These are phyloP conservation scores for Medicago arabica DNA, from an alignment of 306 rosid species.

Conservation along the genomic window DNA sequence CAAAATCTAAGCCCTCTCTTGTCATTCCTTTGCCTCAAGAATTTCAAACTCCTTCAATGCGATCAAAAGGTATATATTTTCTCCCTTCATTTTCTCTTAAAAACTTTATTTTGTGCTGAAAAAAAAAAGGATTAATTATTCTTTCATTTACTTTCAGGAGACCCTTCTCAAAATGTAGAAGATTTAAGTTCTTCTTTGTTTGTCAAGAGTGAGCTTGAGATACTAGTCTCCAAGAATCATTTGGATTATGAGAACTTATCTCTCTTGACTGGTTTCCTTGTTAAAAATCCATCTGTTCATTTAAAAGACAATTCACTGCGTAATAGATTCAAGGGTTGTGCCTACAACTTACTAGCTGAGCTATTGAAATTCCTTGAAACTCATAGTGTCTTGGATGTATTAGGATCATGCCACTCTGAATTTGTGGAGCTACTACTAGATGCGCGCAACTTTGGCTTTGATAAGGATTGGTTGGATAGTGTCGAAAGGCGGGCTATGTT, in stretches of 20 bases:
- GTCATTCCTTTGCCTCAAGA: no score
- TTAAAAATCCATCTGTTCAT: not conserved
- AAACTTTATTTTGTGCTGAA: not conserved
- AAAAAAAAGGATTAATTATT: not conserved
- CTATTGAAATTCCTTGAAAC: slow-evolving; percentile 23
- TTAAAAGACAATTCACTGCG: not conserved
- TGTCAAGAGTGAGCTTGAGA: not conserved
- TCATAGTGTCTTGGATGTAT: not conserved
- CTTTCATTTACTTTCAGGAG: not conserved
- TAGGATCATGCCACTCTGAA: not conserved
- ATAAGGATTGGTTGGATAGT: slow-evolving; percentile 4
- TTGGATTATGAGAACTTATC: not conserved
- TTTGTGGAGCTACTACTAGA: slow-evolving; percentile 18
- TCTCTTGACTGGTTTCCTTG: not conserved
- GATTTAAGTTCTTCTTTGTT: not conserved
- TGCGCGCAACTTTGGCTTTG: not conserved
- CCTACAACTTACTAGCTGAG: not conserved
- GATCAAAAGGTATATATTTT: not conserved
- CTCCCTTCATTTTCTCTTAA: not conserved
- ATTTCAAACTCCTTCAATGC: not conserved
- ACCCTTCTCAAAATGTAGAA: not conserved
- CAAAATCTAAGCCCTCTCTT: not conserved
- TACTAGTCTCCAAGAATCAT: not conserved
- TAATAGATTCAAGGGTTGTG: not conserved
- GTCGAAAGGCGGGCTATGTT: not conserved